Percentiles rank a stretch among this genome's conserved stretches.
Evolutionary conservation across 768 basidiomycete species (phyloP).

Genomic region (Tulasnella sp.): DNA sequence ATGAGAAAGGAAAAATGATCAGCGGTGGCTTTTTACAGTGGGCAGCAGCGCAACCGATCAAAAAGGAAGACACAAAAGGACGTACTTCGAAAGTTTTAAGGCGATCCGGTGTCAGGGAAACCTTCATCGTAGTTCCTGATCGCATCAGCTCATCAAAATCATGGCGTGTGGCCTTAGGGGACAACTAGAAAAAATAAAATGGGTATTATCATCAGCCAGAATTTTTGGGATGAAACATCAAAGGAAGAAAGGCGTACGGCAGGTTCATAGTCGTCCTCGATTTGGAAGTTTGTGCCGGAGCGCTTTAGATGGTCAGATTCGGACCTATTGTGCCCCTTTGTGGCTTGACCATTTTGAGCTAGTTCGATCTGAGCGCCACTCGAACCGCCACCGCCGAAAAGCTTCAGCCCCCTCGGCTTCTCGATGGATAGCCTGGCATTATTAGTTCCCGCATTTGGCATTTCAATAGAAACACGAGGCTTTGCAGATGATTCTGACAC

Average conservation of each 20-base stretch:
- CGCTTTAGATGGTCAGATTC: no score
- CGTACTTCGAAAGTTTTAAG: conserved; percentile 86
- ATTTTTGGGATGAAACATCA: not conserved
- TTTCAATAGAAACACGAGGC: no score
- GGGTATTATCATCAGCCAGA: no score
- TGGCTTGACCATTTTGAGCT: no score
- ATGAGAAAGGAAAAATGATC: not conserved
- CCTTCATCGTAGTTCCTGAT: conserved; percentile 83
- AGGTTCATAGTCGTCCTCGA: conserved; percentile 7
- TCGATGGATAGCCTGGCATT: no score
- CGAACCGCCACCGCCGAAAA: no score
- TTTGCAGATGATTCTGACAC: not conserved
- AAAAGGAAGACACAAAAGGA: conserved; percentile 15
- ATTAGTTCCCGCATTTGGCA: no score
- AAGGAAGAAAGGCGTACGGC: not conserved
- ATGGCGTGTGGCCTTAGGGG: not conserved
- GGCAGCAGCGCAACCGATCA: not conserved
- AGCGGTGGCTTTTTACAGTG: not conserved
- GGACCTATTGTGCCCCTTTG: no score
- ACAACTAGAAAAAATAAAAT: no score
- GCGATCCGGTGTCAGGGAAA: conserved; percentile 89
- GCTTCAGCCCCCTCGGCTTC: no score
- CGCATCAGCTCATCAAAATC: conserved; percentile 92
- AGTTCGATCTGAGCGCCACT: no score
- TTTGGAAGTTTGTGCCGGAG: no score